These are phyloP conservation scores for Perilla frutescens DNA, from an alignment of 257 asterid genomes.

Conservation along the genomic window DNA sequence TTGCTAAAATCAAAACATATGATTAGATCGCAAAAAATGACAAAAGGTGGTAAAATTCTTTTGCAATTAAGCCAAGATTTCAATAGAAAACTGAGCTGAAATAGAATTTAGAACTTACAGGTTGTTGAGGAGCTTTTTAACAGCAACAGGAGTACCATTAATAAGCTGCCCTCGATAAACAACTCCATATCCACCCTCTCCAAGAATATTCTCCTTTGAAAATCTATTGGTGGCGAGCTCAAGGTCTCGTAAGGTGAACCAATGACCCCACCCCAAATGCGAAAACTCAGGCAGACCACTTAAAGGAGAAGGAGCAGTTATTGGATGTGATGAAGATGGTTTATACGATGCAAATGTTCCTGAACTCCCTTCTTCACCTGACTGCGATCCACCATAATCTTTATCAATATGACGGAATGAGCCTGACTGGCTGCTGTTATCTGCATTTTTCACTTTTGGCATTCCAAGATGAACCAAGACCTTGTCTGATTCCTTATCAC, in stretches of 20 bases:
- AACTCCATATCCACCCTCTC: constrained; percentile 98
- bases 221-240: constrained; percentile 83
- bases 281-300: constrained; percentile 92
- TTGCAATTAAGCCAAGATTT: not conserved
- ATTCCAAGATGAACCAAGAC: constrained; percentile 76
- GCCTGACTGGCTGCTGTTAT: constrained; percentile 67
- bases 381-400: constrained; percentile 69
- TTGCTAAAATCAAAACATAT: not conserved
- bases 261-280: constrained; percentile 99
- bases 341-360: constrained; percentile 60
- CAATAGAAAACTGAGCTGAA: not conserved
- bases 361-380: constrained; percentile 92
- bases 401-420: constrained; percentile 75
- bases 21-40: not conserved
- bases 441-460: constrained; percentile 62
- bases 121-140: constrained; percentile 93
- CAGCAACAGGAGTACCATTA: constrained; percentile 89
- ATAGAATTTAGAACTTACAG: constrained; percentile 59
- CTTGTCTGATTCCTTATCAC: constrained; percentile 80
- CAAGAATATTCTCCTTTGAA: constrained; percentile 85
- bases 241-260: constrained; percentile 94
- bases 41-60: not conserved
- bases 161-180: constrained; percentile 82
- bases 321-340: constrained; percentile 65
- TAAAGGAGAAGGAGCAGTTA: constrained; percentile 88